These are phyloP conservation scores for Aspergillus nanangensis DNA, from an alignment of 495 filamentous ascomycete species.

Conservation along the genomic window DNA sequence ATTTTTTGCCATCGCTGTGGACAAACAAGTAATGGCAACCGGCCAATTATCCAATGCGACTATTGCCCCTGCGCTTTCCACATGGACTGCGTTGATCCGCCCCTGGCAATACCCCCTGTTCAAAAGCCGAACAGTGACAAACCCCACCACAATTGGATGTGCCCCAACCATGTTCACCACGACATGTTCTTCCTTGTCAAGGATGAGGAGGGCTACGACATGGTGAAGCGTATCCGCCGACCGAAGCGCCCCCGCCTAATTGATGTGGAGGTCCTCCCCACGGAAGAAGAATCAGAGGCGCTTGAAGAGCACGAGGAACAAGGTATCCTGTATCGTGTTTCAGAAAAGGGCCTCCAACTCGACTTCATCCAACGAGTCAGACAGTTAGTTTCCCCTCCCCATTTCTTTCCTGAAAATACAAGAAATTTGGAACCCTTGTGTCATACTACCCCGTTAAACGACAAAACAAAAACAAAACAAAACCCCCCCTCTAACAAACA, in stretches of 20 bases:
- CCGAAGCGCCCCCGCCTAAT: conserved; percentile 64
- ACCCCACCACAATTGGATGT: conserved; percentile 70
- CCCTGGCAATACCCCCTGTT: conserved; percentile 69
- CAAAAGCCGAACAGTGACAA: conserved; percentile 35
- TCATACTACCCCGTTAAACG: too few species aligned
- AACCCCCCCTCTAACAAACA: conserved; percentile 3
- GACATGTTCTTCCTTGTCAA: conserved; percentile 37
- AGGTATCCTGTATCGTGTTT: conserved; percentile 62
- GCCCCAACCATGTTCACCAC: conserved; percentile 77
- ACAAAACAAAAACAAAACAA: too few species aligned
- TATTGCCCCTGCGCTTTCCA: conserved; percentile 81
- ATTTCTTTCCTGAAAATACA: background rate
- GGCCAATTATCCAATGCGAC: conserved; percentile 74
- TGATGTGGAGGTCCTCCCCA: conserved; percentile 63
- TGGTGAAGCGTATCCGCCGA: conserved; percentile 48
- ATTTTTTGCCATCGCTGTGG: conserved; percentile 66
- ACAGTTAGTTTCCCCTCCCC: conserved; percentile 20
- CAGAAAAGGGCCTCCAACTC: conserved; percentile 68
- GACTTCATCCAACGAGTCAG: conserved; percentile 58
- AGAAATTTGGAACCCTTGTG: too few species aligned
- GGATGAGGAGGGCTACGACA: conserved; percentile 45
- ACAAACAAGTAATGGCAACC: conserved; percentile 47
- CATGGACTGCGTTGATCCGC: conserved; percentile 85
- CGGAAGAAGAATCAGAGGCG: conserved; percentile 51
- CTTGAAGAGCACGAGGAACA: conserved; percentile 47